phyloP scores from a whole-genome alignment of 2,329 filamentous ascomycete genomes.

The Myotisia sp. region DNA sequence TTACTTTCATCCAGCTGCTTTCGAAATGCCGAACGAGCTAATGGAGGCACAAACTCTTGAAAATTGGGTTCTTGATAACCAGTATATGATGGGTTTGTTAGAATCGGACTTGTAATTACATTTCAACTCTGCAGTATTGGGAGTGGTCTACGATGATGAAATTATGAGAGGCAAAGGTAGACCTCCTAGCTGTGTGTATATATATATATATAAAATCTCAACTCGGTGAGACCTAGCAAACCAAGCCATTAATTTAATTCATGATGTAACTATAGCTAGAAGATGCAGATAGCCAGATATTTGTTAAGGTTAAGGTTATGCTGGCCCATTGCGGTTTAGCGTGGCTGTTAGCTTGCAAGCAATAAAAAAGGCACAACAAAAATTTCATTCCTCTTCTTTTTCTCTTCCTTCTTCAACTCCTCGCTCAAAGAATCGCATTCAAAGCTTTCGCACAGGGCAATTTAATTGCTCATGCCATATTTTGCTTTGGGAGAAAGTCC shows the following conservation, averaged over 20 bases:
- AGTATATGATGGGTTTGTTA: slow-evolving; percentile 50
- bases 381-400: slow-evolving; percentile 11
- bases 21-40: slow-evolving; percentile 11
- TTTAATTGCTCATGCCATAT: slow-evolving; percentile 20
- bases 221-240: no score
- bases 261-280: no score
- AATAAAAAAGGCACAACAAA: slow-evolving; percentile 1
- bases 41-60: slow-evolving; percentile 36
- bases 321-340: no score
- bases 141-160: no score
- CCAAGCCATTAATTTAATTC: no score
- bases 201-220: no score
- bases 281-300: no score
- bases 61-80: slow-evolving; percentile 53
- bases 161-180: no score
- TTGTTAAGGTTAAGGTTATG: no score
- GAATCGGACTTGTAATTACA: slow-evolving; percentile 43
- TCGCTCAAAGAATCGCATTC: slow-evolving; percentile 99
- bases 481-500: slow-evolving; percentile 99
- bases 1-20: slow-evolving; percentile 2
- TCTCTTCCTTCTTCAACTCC: slow-evolving; percentile 49
- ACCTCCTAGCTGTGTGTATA: no score
- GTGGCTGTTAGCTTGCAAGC: no score
- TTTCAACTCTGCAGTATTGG: no score
- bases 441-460: slow-evolving; percentile 76